A percentile compares a stretch with the other conserved stretches of the same genome.
phyloP scores from a whole-genome alignment of 345 rosid genomes.

The Boechera divaricarpa region DNA sequence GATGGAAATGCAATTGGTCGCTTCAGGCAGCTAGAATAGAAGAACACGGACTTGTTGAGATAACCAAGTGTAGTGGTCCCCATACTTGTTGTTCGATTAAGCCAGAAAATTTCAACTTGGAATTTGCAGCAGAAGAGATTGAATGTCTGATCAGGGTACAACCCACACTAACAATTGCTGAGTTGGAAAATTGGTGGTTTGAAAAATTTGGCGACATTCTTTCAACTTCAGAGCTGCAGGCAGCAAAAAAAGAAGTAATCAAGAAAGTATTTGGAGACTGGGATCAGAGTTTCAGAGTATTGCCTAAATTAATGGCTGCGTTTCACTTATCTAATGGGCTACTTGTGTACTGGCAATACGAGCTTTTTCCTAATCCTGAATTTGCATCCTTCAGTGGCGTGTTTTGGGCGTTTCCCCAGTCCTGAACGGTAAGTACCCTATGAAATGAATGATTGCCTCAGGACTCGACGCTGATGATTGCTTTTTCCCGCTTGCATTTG shows the following conservation, averaged over 20 bases:
- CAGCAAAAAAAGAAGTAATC: background rate
- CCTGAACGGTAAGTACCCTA: background rate
- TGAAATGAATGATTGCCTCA: slow-evolving; percentile 23
- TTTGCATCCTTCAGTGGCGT: background rate
- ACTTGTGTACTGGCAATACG: slow-evolving; percentile 23
- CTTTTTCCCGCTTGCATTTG: slow-evolving; percentile 7
- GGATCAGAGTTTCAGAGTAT: slow-evolving; percentile 11
- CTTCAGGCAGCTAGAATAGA: background rate
- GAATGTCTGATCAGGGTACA: slow-evolving; percentile 13
- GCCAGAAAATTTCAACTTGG: background rate
- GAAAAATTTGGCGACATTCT: background rate
- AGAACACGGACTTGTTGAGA: slow-evolving; percentile 25
- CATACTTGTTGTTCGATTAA: background rate
- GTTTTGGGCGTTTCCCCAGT: background rate
- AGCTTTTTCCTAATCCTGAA: slow-evolving; percentile 5
- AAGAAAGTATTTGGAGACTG: slow-evolving; percentile 2
- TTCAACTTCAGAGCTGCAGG: background rate
- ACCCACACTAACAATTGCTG: background rate
- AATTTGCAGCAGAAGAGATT: slow-evolving; percentile 5
- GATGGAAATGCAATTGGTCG: slow-evolving; percentile 33
- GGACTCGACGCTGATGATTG: background rate
- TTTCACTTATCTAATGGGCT: background rate
- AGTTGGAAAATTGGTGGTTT: background rate
- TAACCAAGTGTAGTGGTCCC: slow-evolving; percentile 3
- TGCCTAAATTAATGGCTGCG: background rate